Evolutionary conservation across 2,329 filamentous ascomycete genomes (phyloP).

Genomic region (Calonectria leucothoes): DNA sequence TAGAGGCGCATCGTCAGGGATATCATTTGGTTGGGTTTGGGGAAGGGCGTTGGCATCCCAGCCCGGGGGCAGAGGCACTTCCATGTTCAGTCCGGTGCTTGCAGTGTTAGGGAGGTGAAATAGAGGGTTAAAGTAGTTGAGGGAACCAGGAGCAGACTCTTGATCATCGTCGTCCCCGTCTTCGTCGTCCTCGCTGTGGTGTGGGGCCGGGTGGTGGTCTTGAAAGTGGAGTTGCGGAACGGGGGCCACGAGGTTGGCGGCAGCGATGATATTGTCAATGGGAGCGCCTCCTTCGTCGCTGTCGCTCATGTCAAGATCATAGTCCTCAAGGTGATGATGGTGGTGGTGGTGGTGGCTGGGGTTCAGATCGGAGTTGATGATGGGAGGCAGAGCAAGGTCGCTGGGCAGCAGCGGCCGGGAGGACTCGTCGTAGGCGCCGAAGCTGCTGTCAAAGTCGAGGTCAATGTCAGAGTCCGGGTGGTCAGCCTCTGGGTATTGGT

Average conservation of each 20-base stretch:
- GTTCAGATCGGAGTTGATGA: conserved; percentile 21
- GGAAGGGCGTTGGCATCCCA: conserved; percentile 20
- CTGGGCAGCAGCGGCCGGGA: conserved; percentile 16
- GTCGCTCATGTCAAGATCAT: conserved; percentile 50
- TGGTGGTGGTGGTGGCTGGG: conserved; percentile 12
- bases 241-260: conserved; percentile 8
- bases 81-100: conserved; percentile 28
- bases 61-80: conserved; percentile 27
- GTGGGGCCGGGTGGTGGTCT: conserved; percentile 19
- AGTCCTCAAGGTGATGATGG: conserved; percentile 28
- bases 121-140: conserved; percentile 27
- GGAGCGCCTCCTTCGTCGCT: conserved; percentile 49
- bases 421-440: conserved; percentile 20
- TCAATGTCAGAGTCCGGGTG: conserved; percentile 8
- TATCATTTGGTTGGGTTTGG: not conserved
- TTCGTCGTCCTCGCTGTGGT: conserved; percentile 26
- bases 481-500: conserved; percentile 7
- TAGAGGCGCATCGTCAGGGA: conserved; percentile 29
- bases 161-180: conserved; percentile 28
- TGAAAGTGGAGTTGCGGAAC: conserved; percentile 18
- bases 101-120: conserved; percentile 20
- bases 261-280: conserved; percentile 29
- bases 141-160: conserved; percentile 16
- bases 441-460: not conserved
- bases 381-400: conserved; percentile 17